A percentile compares a stretch with the other conserved stretches of the same genome.
Conservation (phyloP, 1,139 yeast species). For the Cylindricascospora bacillispora region DNA sequence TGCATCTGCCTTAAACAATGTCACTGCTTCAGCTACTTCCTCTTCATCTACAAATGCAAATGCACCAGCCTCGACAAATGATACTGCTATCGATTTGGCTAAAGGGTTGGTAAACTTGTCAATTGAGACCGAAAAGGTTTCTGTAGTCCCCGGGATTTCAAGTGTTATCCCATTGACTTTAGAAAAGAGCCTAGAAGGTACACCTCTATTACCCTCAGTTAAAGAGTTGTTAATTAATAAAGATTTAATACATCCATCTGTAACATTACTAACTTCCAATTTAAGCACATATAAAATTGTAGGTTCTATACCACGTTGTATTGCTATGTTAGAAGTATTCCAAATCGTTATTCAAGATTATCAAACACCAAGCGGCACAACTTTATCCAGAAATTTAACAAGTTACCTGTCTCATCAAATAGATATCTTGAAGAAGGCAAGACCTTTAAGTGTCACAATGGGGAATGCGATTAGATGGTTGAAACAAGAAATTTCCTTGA, state of each 20-base stretch:
- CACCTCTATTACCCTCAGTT: conserved; percentile 19
- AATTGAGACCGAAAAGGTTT: conserved; percentile 15
- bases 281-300: conserved; percentile 76
- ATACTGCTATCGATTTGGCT: conserved; percentile 14
- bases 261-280: conserved; percentile 65
- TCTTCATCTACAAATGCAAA: conserved; percentile 5
- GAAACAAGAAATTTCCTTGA: conserved; percentile 79
- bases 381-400: conserved; percentile 79
- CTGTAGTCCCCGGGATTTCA: conserved; percentile 23
- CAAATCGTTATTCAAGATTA: conserved; percentile 71
- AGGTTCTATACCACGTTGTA: conserved; percentile 80
- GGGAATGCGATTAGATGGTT: conserved; percentile 97
- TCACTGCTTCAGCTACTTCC: conserved; percentile 13
- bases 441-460: conserved; percentile 90
- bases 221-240: conserved; percentile 24
- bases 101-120: conserved; percentile 19
- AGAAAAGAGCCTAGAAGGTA: conserved; percentile 16
- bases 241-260: conserved; percentile 74
- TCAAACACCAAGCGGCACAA: conserved; percentile 72
- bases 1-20: conserved; percentile 15
- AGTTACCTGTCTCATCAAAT: conserved; percentile 88
- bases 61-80: conserved; percentile 5
- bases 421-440: conserved; percentile 78
- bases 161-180: conserved; percentile 22
- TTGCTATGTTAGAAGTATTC: conserved; percentile 77